These are phyloP conservation scores for Besnoitia besnoiti DNA, from an alignment of 169 alveolate genomes.

Conservation along the genomic window DNA sequence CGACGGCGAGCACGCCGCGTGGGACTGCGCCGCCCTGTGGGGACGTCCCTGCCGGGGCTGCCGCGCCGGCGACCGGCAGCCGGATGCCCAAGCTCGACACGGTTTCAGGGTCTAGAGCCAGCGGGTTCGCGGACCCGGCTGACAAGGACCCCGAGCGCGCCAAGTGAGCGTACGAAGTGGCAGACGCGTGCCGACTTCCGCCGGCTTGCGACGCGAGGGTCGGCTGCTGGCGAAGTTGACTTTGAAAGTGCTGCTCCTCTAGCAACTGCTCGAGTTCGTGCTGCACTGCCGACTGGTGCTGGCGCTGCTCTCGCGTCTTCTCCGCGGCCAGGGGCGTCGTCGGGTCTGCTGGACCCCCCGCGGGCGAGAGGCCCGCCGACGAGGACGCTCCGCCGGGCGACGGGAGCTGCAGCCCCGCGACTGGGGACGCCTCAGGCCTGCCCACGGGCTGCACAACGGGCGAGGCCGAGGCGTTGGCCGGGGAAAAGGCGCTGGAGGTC, in stretches of 20 bases:
- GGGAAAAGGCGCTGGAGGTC: too few species aligned
- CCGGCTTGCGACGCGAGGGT: background rate
- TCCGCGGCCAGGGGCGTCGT: background rate
- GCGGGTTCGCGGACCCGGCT: background rate
- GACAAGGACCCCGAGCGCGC: background rate
- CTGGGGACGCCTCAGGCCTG: too few species aligned
- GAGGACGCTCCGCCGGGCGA: too few species aligned
- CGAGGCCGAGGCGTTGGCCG: too few species aligned
- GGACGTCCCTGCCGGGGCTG: background rate
- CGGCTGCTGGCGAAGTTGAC: background rate
- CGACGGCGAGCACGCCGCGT: background rate
- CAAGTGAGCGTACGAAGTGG: background rate
- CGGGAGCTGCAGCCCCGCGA: too few species aligned
- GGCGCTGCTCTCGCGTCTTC: conserved; percentile 10
- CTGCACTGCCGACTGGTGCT: conserved; percentile 40
- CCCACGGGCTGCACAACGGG: too few species aligned
- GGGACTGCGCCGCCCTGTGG: background rate
- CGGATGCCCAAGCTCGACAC: background rate
- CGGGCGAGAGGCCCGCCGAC: too few species aligned
- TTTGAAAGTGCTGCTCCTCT: background rate
- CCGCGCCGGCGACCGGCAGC: background rate
- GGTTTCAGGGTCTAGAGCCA: background rate
- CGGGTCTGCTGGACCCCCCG: too few species aligned
- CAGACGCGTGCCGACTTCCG: background rate
- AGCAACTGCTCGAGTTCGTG: conserved; percentile 7